phyloP scores from a whole-genome alignment of 169 alveolate species.

The Besnoitia besnoiti region DNA sequence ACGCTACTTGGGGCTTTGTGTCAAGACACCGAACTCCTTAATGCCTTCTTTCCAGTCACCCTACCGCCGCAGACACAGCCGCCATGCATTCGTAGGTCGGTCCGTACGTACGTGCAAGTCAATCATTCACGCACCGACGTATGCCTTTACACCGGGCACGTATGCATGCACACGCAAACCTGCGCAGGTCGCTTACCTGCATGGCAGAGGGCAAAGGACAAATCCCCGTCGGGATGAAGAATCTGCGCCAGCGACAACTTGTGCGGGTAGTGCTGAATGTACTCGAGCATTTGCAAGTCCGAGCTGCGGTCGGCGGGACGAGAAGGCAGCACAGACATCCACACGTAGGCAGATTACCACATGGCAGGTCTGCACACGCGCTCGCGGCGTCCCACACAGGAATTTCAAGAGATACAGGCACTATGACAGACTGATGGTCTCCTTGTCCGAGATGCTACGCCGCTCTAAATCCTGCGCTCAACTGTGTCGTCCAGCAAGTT shows the following conservation, averaged over 20 bases:
- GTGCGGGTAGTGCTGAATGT: slow-evolving; percentile 60
- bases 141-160: neutral
- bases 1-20: too few species aligned
- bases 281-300: slow-evolving; percentile 58
- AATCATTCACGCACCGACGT: neutral
- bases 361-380: too few species aligned
- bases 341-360: too few species aligned
- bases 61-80: neutral
- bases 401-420: too few species aligned
- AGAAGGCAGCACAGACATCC: too few species aligned
- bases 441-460: too few species aligned
- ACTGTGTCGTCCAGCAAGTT: too few species aligned
- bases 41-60: neutral
- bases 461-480: too few species aligned
- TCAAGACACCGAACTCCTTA: too few species aligned
- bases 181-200: slow-evolving; percentile 29
- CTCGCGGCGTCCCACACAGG: too few species aligned
- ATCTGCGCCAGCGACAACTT: slow-evolving; percentile 42
- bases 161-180: neutral
- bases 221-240: slow-evolving; percentile 54
- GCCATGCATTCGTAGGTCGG: neutral
- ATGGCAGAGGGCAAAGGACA: slow-evolving; percentile 52
- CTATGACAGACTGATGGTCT: too few species aligned
- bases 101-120: neutral
- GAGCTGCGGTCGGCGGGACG: too few species aligned